phyloP scores from a whole-genome alignment of 2,329 filamentous ascomycete genomes.

The Aureobasidium pullulans region DNA sequence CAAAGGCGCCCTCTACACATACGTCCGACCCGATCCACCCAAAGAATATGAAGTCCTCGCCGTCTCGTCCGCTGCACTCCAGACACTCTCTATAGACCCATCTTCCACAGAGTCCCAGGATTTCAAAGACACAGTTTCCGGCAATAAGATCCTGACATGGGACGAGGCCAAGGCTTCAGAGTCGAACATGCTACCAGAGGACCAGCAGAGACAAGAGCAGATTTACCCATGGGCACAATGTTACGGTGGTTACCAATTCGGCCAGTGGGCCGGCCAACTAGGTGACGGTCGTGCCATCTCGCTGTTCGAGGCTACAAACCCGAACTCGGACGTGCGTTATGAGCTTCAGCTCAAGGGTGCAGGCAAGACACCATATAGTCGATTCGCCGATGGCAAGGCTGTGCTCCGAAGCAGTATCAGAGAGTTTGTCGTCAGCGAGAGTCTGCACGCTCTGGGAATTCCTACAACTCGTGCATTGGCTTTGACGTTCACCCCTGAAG shows the following conservation, averaged over 20 bases:
- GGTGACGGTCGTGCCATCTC: conserved; percentile 93
- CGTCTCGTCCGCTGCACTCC: conserved; percentile 70
- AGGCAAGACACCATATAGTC: conserved; percentile 85
- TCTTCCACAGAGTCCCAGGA: conserved; percentile 63
- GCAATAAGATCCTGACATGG: conserved; percentile 76
- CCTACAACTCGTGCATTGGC: conserved; percentile 82
- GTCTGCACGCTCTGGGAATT: conserved; percentile 75
- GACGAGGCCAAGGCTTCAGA: conserved; percentile 46
- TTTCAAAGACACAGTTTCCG: conserved; percentile 70
- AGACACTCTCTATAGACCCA: conserved; percentile 67
- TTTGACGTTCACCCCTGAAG: conserved; percentile 66
- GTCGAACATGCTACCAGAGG: conserved; percentile 28
- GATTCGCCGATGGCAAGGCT: conserved; percentile 92
- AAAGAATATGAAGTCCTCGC: conserved; percentile 71
- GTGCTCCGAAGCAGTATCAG: conserved; percentile 87
- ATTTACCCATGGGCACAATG: conserved; percentile 98
- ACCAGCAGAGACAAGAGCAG: conserved; percentile 54
- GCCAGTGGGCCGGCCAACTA: conserved; percentile 90
- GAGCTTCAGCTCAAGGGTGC: conserved; percentile 94
- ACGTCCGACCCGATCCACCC: conserved; percentile 71
- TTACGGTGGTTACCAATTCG: conserved; percentile 69
- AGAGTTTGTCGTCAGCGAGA: conserved; percentile 89
- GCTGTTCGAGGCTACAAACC: conserved; percentile 81
- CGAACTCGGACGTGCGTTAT: conserved; percentile 62
- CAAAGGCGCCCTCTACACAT: conserved; percentile 79